Evolutionary conservation across 2,329 filamentous ascomycete species (phyloP), one percentile per base, ranked within the genome.

Genomic region (Aphanocladium album): DNA sequence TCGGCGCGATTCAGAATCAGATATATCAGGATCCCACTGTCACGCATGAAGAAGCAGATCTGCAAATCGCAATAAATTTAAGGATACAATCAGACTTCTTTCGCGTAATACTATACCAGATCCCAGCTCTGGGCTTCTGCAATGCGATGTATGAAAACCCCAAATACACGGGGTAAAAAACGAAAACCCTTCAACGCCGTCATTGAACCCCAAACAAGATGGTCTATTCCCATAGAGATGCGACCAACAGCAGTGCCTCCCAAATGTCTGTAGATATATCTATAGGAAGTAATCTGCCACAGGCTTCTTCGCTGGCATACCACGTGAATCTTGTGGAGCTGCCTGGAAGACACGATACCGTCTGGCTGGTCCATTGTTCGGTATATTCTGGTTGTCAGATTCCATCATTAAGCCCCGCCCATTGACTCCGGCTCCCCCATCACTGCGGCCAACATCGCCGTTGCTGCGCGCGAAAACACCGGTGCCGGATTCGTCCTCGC

Each of bases 251-350:
- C n/a, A 49, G 41, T 14, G 2, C 14, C 27, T 2, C 30, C 11
- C 21, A 27, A 12, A 27, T 14, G 23, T 11, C 4, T 23, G n/a
- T 23, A 19, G 25, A 21, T 11, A 1, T 5, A 23, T 43, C 74
- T 73, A 87, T 76, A 99, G 79, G 75, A 99, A 99, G 79, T 98
- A 99, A 77, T 98, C 93, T 16, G 92, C 92, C 57, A 96, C 91
- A 3, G 95, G 95, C 76, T 98, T 98, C 83, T 99, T 99, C 3
- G 95, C 95, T 62, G 95, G 95, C 95, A 99, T 99, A 5, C 95
- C 95, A 68, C 95, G 84, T 1, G 89, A 92, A 74, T 98, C 95
- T 77, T 99, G 95, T 57, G 95, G 93, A 58, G 95, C 95, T 0
- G 95, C 95, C 70, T 98, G 93, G 72, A 99, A 99, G 11, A 99